Conservation (phyloP, 345 rosid genomes). For the Bretschneidera sinensis region DNA sequence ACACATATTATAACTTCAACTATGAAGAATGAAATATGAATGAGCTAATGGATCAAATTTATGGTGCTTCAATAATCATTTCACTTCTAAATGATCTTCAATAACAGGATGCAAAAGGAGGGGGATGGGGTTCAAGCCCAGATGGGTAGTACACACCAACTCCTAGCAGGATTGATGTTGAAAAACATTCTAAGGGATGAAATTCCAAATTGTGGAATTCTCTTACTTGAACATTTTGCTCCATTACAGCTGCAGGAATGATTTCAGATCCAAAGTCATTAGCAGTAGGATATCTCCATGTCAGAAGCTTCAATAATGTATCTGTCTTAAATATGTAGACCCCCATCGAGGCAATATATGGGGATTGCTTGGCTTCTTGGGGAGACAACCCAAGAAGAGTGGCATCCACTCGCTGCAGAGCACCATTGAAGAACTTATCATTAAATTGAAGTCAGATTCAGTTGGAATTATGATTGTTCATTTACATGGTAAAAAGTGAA, state of each 20-base stretch:
- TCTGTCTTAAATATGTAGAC: constrained; percentile 80
- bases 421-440: not conserved
- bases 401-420: constrained; percentile 70
- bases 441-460: too few relatives aligned
- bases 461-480: too few relatives aligned
- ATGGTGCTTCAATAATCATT: too few relatives aligned
- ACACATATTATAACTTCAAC: not conserved
- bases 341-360: constrained; percentile 95
- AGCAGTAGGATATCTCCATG: constrained; percentile 67
- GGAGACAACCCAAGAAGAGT: constrained; percentile 58
- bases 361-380: constrained; percentile 54
- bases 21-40: not conserved
- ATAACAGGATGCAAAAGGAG: too few relatives aligned
- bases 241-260: constrained; percentile 84
- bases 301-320: constrained; percentile 63
- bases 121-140: too few relatives aligned
- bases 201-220: constrained; percentile 2
- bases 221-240: constrained; percentile 72
- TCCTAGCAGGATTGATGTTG: too few relatives aligned
- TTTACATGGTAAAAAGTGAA: too few relatives aligned
- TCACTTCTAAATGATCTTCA: too few relatives aligned
- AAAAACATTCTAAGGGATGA: not conserved
- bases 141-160: too few relatives aligned
- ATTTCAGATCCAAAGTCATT: constrained; percentile 95
- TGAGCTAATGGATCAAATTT: too few relatives aligned